Conservation (phyloP, 2,329 filamentous ascomycete genomes). For the Pseudogymnoascus sp. region DNA sequence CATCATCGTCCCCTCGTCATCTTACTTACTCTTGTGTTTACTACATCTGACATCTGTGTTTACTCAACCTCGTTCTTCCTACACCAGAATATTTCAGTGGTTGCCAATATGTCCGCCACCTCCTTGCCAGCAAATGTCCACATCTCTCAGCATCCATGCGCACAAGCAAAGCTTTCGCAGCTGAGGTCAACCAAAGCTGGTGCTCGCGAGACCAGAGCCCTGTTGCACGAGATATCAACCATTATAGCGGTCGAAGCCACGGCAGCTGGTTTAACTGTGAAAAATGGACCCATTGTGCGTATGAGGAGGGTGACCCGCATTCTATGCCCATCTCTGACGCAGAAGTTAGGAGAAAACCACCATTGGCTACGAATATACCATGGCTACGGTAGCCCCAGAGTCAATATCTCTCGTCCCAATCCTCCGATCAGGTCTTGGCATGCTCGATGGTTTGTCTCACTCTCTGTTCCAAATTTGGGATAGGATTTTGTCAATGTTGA, state of each 20-base stretch:
- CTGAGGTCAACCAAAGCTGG: slow-evolving; percentile 67
- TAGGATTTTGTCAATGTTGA: slow-evolving; percentile 5
- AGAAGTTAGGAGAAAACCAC: slow-evolving; percentile 62
- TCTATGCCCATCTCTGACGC: not conserved
- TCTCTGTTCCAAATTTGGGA: not conserved
- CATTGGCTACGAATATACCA: slow-evolving; percentile 68
- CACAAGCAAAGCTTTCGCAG: slow-evolving; percentile 82
- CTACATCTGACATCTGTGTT: not conserved
- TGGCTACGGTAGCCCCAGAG: slow-evolving; percentile 51
- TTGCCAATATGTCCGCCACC: slow-evolving; percentile 12
- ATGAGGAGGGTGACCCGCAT: not conserved
- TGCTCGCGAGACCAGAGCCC: slow-evolving; percentile 67
- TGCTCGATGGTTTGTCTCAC: slow-evolving; percentile 65
- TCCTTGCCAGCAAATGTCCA: slow-evolving; percentile 58
- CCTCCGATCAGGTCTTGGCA: slow-evolving; percentile 82
- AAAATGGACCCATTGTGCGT: slow-evolving; percentile 56
- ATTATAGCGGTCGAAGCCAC: slow-evolving; percentile 81
- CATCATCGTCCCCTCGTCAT: not conserved
- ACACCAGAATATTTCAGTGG: not conserved
- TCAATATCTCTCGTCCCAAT: slow-evolving; percentile 82
- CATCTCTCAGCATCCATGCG: slow-evolving; percentile 78
- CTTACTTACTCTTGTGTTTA: not conserved
- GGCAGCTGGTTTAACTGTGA: slow-evolving; percentile 50
- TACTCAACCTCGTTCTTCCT: not conserved
- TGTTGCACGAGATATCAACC: slow-evolving; percentile 80